Evolutionary conservation across 2,329 filamentous ascomycete genomes (phyloP).

Genomic region (Diaporthe vexans): DNA sequence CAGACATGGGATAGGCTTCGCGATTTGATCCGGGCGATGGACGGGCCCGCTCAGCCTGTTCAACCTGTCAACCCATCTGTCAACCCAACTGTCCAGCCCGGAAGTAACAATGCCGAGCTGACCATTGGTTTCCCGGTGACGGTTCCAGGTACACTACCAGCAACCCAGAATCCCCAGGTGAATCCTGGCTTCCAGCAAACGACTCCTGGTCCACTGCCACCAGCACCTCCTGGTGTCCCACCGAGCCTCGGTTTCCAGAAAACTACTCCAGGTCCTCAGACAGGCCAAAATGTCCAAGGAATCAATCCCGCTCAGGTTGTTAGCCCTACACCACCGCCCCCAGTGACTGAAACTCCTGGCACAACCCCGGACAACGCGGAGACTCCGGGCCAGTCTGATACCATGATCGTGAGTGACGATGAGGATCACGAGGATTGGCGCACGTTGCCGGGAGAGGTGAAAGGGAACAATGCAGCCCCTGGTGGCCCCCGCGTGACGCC

Average conservation of each 20-base stretch:
- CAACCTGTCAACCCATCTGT: not conserved
- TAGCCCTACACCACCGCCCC: not conserved
- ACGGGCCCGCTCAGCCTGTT: not conserved
- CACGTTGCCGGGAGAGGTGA: too few relatives aligned
- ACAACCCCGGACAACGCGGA: not conserved
- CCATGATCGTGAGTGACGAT: not conserved
- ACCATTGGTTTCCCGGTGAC: too few relatives aligned
- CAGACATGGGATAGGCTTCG: constrained; percentile 9
- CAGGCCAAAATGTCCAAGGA: not conserved
- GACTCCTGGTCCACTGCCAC: too few relatives aligned
- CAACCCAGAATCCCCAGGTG: too few relatives aligned
- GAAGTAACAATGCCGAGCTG: too few relatives aligned
- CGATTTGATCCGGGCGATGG: not conserved
- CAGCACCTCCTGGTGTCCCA: too few relatives aligned
- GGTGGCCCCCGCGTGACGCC: not conserved
- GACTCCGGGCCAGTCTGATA: not conserved
- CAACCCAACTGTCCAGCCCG: not conserved
- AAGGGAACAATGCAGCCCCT: not conserved
- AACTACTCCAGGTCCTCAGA: too few relatives aligned
- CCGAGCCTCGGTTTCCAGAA: too few relatives aligned
- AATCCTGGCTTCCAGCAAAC: too few relatives aligned
- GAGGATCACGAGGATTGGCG: not conserved
- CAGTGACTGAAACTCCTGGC: not conserved
- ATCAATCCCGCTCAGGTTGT: not conserved
- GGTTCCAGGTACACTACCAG: too few relatives aligned